Conservation (phyloP, 2,329 filamentous ascomycete genomes). For the Aspergillus uvarum region DNA sequence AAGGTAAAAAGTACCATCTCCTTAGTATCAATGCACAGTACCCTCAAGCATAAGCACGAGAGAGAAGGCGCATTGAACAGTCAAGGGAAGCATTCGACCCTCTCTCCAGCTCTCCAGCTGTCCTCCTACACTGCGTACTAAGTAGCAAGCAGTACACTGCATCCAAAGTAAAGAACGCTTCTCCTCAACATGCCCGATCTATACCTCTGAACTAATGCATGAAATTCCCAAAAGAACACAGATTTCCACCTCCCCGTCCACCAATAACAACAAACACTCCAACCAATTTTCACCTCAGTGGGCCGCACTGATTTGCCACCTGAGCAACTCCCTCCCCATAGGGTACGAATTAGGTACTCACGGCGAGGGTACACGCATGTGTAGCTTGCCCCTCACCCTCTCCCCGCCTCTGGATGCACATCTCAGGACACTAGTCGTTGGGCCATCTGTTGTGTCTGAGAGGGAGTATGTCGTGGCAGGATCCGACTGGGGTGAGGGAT, state of each 20-base stretch:
- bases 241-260: not conserved
- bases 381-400: not conserved
- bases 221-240: conserved; percentile 9
- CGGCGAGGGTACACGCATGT: not conserved
- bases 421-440: too few relatives aligned
- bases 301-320: not conserved
- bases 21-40: too few relatives aligned
- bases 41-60: too few relatives aligned
- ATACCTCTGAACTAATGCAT: conserved; percentile 3
- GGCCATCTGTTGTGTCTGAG: not conserved
- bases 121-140: too few relatives aligned
- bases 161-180: too few relatives aligned
- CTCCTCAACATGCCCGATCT: not conserved
- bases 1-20: too few relatives aligned
- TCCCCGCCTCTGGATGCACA: too few relatives aligned
- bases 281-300: not conserved
- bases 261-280: not conserved
- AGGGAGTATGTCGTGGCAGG: conserved; percentile 1
- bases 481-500: conserved; percentile 2
- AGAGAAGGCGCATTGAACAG: too few relatives aligned
- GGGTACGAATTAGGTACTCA: not conserved
- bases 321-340: not conserved
- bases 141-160: too few relatives aligned
- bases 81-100: too few relatives aligned
- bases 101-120: too few relatives aligned